These are phyloP conservation scores for Cladosporium austrohemisphaericum DNA, from an alignment of 2,329 filamentous ascomycete species.

Conservation along the genomic window DNA sequence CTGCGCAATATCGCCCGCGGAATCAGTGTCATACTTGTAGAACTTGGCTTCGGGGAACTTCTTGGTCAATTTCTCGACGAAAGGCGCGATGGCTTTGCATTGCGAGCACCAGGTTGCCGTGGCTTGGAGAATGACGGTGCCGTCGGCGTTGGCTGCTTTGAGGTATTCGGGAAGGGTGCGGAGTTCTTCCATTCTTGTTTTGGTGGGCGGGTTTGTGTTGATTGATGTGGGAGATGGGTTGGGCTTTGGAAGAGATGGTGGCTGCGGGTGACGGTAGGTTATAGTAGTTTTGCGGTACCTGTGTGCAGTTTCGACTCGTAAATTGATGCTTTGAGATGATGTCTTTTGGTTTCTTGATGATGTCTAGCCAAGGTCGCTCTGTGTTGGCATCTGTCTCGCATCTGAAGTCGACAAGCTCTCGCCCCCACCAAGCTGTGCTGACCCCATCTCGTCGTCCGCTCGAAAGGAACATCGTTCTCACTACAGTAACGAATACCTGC, in stretches of 20 bases:
- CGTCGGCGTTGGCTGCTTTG: constrained; percentile 30
- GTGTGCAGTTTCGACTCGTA: too few species aligned
- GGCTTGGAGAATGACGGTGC: constrained; percentile 30
- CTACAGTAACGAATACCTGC: too few species aligned
- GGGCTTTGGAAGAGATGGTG: background rate
- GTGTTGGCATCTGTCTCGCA: too few species aligned
- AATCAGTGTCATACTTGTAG: constrained; percentile 31
- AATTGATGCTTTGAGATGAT: too few species aligned
- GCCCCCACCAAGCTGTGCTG: too few species aligned
- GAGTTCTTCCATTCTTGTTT: constrained; percentile 29
- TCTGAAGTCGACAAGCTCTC: too few species aligned
- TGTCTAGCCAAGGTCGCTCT: too few species aligned
- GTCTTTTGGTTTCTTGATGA: too few species aligned
- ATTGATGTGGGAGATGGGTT: too few species aligned
- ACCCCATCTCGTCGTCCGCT: too few species aligned
- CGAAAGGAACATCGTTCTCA: too few species aligned
- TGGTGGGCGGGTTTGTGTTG: background rate
- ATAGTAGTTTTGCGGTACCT: too few species aligned
- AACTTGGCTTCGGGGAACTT: constrained; percentile 32
- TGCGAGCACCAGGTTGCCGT: constrained; percentile 29
- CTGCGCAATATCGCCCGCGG: constrained; percentile 27
- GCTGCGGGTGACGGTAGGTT: background rate
- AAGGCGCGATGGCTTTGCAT: constrained; percentile 33
- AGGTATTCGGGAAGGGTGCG: constrained; percentile 28
- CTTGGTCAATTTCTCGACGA: constrained; percentile 29